These are phyloP conservation scores for Paecilomyces niveus DNA, from an alignment of 2,329 filamentous ascomycete species.

Conservation along the genomic window DNA sequence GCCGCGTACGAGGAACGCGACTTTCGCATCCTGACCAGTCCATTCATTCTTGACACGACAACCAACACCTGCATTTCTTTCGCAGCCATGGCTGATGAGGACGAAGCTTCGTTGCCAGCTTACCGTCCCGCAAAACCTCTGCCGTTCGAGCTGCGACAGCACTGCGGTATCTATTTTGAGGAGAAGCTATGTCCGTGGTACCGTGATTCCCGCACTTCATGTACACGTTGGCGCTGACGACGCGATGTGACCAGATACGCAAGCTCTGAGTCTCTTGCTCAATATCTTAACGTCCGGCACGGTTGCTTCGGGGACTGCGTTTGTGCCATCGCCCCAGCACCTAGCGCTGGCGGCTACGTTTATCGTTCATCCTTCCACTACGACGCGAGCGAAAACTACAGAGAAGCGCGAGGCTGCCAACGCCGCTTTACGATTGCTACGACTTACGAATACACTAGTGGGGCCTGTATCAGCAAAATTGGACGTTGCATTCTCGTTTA, in stretches of 20 bases:
- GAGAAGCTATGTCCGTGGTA: slow-evolving; percentile 58
- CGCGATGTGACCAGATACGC: slow-evolving; percentile 37
- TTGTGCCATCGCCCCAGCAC: slow-evolving; percentile 63
- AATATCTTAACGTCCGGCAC: slow-evolving; percentile 27
- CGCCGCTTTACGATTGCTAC: slow-evolving; percentile 63
- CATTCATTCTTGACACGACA: neutral
- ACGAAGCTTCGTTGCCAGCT: slow-evolving; percentile 6
- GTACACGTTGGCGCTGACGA: neutral
- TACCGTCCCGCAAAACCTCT: slow-evolving; percentile 53
- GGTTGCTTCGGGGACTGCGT: slow-evolving; percentile 42
- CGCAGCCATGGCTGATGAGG: slow-evolving; percentile 13
- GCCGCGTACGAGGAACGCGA: neutral
- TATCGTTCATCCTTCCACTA: slow-evolving; percentile 72
- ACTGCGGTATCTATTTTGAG: slow-evolving; percentile 67
- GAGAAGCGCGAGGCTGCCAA: slow-evolving; percentile 59
- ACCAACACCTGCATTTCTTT: neutral
- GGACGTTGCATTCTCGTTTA: slow-evolving; percentile 65
- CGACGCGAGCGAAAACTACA: slow-evolving; percentile 59
- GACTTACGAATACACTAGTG: slow-evolving; percentile 56
- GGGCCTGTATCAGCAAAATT: slow-evolving; percentile 67
- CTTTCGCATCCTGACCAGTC: neutral
- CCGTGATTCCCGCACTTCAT: slow-evolving; percentile 1
- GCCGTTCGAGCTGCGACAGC: slow-evolving; percentile 57
- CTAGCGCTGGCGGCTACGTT: slow-evolving; percentile 73
- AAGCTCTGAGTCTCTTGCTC: slow-evolving; percentile 58